Evolutionary conservation across 164 flowering plant genomes (phyloP).

Genomic region (Amborella trichopoda): DNA sequence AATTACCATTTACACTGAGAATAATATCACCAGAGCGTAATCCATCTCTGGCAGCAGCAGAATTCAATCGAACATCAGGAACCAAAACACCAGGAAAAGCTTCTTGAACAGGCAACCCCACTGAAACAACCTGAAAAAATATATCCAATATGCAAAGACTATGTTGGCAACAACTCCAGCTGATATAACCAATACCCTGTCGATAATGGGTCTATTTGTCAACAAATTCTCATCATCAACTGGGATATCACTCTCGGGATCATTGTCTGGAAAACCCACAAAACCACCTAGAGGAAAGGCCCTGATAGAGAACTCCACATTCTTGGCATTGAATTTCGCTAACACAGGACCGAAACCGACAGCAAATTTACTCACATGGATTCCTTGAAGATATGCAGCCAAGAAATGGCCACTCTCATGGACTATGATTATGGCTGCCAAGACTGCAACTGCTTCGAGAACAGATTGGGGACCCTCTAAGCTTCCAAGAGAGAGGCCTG

Average conservation of each 20-base stretch:
- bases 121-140: slow-evolving; percentile 61
- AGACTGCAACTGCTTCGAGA: slow-evolving; percentile 60
- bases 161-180: slow-evolving; percentile 93
- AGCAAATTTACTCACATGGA: slow-evolving; percentile 95
- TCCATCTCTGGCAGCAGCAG: slow-evolving; percentile 87
- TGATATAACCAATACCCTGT: slow-evolving; percentile 73
- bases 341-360: slow-evolving; percentile 94
- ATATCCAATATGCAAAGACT: slow-evolving; percentile 76
- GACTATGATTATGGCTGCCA: slow-evolving; percentile 77
- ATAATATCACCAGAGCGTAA: slow-evolving; percentile 83
- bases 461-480: slow-evolving; percentile 69
- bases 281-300: slow-evolving; percentile 98
- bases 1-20: slow-evolving; percentile 46
- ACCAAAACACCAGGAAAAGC: slow-evolving; percentile 82
- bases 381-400: slow-evolving; percentile 90
- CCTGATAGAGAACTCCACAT: slow-evolving; percentile 89
- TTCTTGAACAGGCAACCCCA: slow-evolving; percentile 93
- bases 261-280: slow-evolving; percentile 98
- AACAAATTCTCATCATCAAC: slow-evolving; percentile 77
- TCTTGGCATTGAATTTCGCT: slow-evolving; percentile 82
- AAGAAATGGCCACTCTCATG: slow-evolving; percentile 93
- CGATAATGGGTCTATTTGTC: slow-evolving; percentile 78
- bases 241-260: slow-evolving; percentile 89
- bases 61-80: slow-evolving; percentile 65
- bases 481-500: slow-evolving; percentile 42